Evolutionary conservation across 2,329 filamentous ascomycete species (phyloP).

Genomic region (Ophiostoma montium): DNA sequence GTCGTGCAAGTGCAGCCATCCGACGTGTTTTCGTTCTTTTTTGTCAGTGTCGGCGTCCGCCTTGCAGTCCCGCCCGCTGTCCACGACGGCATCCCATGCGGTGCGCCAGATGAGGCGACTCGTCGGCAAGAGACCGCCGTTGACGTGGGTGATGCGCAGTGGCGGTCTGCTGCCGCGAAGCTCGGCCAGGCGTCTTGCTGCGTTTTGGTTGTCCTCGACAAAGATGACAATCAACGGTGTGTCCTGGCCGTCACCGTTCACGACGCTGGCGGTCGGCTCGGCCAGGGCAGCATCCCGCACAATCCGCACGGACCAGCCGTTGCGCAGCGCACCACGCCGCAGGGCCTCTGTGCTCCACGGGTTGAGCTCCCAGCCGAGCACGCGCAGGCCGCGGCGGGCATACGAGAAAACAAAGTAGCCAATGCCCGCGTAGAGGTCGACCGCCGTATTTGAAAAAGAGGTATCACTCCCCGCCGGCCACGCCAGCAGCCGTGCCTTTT

Average conservation of each 20-base stretch:
- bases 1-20: slow-evolving; percentile 53
- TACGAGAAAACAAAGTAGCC: slow-evolving; percentile 91
- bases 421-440: slow-evolving; percentile 85
- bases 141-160: slow-evolving; percentile 41
- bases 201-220: slow-evolving; percentile 50
- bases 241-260: slow-evolving; percentile 12
- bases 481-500: slow-evolving; percentile 63
- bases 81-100: slow-evolving; percentile 25
- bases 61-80: background rate
- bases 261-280: slow-evolving; percentile 22
- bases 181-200: slow-evolving; percentile 27
- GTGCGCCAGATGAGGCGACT: slow-evolving; percentile 39
- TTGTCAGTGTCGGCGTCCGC: background rate
- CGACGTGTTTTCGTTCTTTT: slow-evolving; percentile 9
- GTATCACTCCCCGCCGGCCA: slow-evolving; percentile 26
- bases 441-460: slow-evolving; percentile 29
- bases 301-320: slow-evolving; percentile 50
- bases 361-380: slow-evolving; percentile 85
- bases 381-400: slow-evolving; percentile 51
- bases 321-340: slow-evolving; percentile 55
- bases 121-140: slow-evolving; percentile 47
- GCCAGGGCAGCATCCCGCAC: slow-evolving; percentile 28
- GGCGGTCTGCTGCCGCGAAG: slow-evolving; percentile 11
- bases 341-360: slow-evolving; percentile 74
- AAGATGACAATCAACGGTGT: slow-evolving; percentile 45